phyloP scores from a whole-genome alignment of 2,329 filamentous ascomycete species.

The Fusarium sp. region DNA sequence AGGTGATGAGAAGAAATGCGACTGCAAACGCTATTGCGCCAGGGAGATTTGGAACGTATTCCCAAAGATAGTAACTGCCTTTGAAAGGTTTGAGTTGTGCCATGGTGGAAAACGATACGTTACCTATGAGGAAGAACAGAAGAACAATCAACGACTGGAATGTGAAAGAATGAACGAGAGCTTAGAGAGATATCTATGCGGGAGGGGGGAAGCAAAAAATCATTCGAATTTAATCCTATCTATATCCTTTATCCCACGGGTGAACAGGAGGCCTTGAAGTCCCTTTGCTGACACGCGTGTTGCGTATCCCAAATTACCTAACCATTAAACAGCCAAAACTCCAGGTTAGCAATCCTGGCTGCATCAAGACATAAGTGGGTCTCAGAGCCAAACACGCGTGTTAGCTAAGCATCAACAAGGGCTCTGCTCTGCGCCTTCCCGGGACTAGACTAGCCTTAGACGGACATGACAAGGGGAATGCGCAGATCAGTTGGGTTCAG shows the following conservation, averaged over 20 bases:
- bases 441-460: accelerated
- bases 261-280: accelerated
- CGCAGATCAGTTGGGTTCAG: neutral
- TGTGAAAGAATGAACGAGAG: too few relatives aligned
- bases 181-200: too few relatives aligned
- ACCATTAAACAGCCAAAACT: neutral
- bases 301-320: neutral
- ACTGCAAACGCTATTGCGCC: conserved; percentile 60
- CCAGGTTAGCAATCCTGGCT: neutral
- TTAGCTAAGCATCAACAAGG: conserved; percentile 11
- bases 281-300: conserved; percentile 34
- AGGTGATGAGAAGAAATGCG: conserved; percentile 53
- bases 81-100: conserved; percentile 11
- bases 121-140: too few relatives aligned
- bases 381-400: conserved; percentile 19
- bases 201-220: too few relatives aligned
- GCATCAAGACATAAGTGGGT: neutral
- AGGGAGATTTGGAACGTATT: conserved; percentile 55
- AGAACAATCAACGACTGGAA: too few relatives aligned
- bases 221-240: too few relatives aligned
- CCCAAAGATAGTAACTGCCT: conserved; percentile 33
- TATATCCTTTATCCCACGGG: neutral
- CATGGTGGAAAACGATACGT: neutral
- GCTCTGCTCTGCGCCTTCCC: accelerated
- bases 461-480: neutral